A percentile compares a stretch with the other conserved stretches of the same genome.
phyloP scores from a whole-genome alignment of 371 early-diverging fungal species.

The Mortierella sp. region DNA sequence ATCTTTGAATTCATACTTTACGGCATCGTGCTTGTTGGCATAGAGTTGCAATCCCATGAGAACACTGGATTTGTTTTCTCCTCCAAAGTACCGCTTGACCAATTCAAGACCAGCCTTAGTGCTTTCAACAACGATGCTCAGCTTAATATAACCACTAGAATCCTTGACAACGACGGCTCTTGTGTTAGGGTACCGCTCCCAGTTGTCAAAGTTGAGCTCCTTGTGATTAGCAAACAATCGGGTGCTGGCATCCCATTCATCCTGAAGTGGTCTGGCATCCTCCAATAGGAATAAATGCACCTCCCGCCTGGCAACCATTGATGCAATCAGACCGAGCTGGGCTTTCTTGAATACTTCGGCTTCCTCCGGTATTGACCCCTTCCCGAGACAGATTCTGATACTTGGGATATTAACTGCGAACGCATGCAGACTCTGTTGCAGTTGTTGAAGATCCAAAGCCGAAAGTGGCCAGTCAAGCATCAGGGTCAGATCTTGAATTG shows the following conservation, averaged over 20 bases:
- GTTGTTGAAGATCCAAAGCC: constrained; percentile 8
- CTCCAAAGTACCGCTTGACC: not conserved
- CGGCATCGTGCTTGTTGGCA: constrained; percentile 1
- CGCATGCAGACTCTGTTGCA: not conserved
- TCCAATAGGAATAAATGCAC: constrained; percentile 5
- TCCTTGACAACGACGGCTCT: constrained; percentile 7
- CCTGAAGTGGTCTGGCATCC: not conserved
- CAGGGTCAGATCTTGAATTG: constrained; percentile 26
- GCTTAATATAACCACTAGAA: not conserved
- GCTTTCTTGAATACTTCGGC: not conserved
- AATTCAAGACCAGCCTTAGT: not conserved
- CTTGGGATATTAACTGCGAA: constrained; percentile 1
- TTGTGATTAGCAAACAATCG: not conserved
- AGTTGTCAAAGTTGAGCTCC: constrained; percentile 7
- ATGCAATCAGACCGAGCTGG: not conserved
- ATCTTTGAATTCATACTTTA: not conserved
- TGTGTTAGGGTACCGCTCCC: constrained; percentile 7
- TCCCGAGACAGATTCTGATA: constrained; percentile 14
- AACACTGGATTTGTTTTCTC: not conserved
- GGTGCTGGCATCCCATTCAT: constrained; percentile 4
- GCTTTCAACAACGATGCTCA: constrained; percentile 5
- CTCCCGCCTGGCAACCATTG: not conserved
- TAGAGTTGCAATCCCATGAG: not conserved
- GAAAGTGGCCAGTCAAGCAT: constrained; percentile 25
- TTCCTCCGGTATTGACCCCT: constrained; percentile 4